A percentile compares a stretch with the other conserved stretches of the same genome.
These are phyloP conservation scores for Stygiomarasmius scandens DNA, from an alignment of 1,284 basidiomycete species.

Conservation along the genomic window DNA sequence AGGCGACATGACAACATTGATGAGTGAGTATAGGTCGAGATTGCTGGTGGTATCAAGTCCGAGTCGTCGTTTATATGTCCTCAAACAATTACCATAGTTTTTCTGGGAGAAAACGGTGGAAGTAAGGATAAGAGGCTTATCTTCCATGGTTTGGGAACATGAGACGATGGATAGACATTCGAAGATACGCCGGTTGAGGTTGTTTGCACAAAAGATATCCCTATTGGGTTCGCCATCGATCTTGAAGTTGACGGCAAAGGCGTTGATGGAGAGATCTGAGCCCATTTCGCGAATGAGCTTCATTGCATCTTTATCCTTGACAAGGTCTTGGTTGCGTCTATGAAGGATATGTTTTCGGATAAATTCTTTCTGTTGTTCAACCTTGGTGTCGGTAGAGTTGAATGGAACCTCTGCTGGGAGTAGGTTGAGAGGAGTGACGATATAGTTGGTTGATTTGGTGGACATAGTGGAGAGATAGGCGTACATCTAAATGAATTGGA, in stretches of 20 bases:
- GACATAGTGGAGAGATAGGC: conserved; percentile 45
- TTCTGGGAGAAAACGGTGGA: conserved; percentile 35
- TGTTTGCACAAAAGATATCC: conserved; percentile 46
- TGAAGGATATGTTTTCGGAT: conserved; percentile 40
- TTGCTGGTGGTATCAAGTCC: conserved; percentile 30
- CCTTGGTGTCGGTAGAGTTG: conserved; percentile 18
- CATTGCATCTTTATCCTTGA: conserved; percentile 34
- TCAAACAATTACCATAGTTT: conserved; percentile 37
- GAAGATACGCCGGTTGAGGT: conserved; percentile 44
- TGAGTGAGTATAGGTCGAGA: conserved; percentile 39
- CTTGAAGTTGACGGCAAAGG: conserved; percentile 49
- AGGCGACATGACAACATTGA: conserved; percentile 48
- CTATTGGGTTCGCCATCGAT: conserved; percentile 38
- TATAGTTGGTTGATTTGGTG: conserved; percentile 29
- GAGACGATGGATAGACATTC: conserved; percentile 36
- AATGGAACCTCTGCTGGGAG: conserved; percentile 33
- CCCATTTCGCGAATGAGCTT: conserved; percentile 36
- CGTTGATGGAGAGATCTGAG: conserved; percentile 48
- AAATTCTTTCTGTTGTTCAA: conserved; percentile 36
- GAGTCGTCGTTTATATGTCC: conserved; percentile 38
- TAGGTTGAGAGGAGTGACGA: conserved; percentile 40
- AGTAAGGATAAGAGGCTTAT: conserved; percentile 38
- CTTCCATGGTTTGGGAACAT: conserved; percentile 25
- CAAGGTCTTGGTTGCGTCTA: conserved; percentile 34
- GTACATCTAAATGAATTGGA: conserved; percentile 29